Evolutionary conservation across 148 eudicot species (phyloP), one percentile per base, ranked within the genome.

Genomic region (Arbutus unedo): DNA sequence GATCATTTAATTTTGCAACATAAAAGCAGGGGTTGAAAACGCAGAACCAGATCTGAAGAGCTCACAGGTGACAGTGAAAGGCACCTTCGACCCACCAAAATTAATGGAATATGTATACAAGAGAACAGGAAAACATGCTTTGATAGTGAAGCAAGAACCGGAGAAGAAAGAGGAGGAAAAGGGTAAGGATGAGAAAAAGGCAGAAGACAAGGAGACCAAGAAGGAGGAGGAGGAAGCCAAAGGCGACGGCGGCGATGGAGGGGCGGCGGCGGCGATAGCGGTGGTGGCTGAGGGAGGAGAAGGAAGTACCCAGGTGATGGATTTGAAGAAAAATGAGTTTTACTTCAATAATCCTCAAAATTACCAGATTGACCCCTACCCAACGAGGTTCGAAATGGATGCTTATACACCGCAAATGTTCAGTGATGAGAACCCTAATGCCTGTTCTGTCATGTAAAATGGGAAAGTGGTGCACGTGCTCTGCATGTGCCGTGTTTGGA

Each of bases 381-480:
- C 41, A 13, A 91, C 89, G 47, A 87, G 88, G 85, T 89, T 85
- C 81, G 95, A 91, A 66, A 73, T 85, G 87, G 50, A 90, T 80
- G 83, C 90, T 59, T 91, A 94, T 18, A 57, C 88, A 6, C 88
- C 98, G 9, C 98, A 95, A 77, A 93, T 93, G 68, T 95, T 95
- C 81, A 93, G 98, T 79, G 98, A 95, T 80, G 98, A 95, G 90
- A 95, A 95, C 84, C 98, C 97, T 71, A 92, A 95, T 87, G 98
- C 96, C 76, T 95, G 98, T 79, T 85, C 91, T 18, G 89, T 95
- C 3, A 95, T 93, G 95, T 93, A 89, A 91, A 85, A 60, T 8
- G 3, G 47, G n/a, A 85, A 71, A 67, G 51, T 7, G 66, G 8
- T 25, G n/a, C 45, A 6, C 13, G 6, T 25, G 79, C 38, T 31